Base-by-base conservation (phyloP, 2,329 filamentous ascomycete species). In the Podosphaera aphanis region DNA sequence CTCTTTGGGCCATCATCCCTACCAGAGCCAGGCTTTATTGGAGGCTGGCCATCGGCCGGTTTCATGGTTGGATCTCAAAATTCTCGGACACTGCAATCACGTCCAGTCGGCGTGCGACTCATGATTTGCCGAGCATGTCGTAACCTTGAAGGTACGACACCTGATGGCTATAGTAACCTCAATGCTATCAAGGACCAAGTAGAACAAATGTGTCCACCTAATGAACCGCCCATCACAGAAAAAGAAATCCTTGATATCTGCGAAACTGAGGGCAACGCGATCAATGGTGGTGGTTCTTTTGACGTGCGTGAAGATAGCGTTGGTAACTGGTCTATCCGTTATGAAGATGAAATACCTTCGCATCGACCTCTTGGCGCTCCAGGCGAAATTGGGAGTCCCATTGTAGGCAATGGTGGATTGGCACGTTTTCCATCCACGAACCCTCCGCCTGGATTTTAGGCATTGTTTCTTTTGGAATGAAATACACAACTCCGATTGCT, bases 251-350 rank as follows among this genome's bases (percentile, higher is more conserved):
- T 88, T 35, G 76, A 82, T 47, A 81, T 53, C 48, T 90, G 83
- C 60, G 88, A 95, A 55, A 93, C 88, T 0, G 83, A 93, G 59
- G 90, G 90, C 47, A 92, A 80, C 55, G 59, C 66, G 2, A 74
- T 78, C 48, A 95, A 95, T 55, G 90, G 90, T 40, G 88, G 88
- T 39, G 90, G 90, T n/a, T 79, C 72, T 21, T 92, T 98, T 57
- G 75, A 81, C n/a, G 52, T 59, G 38, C 55, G 57, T 16, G 45
- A 49, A 43, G 53, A 57, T 46, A 50, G 44, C 4, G 52, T 54
- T 44, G 52, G 52, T 13, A 52, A 49, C 11, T 46, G 35, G 19
- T 53, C 50, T 13, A 68, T 79, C 44, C 66, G 71, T 15, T 76
- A 71, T 62, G 67, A 78, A 47, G 65, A 70, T 13, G 70, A 73